Conservation (phyloP, 169 alveolate species). For the Theileria annulata region DNA sequence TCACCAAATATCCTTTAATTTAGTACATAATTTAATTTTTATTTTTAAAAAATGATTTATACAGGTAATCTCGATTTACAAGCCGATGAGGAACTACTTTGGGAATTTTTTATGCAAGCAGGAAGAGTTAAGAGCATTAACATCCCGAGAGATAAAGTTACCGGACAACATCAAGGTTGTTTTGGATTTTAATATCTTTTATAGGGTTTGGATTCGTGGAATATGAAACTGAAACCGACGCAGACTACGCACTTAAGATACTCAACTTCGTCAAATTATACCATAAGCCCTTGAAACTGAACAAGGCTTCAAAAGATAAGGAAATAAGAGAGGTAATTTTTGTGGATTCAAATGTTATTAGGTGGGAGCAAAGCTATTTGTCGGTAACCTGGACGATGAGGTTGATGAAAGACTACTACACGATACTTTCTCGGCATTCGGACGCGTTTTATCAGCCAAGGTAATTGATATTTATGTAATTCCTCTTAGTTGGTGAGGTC, state of each 20-base stretch:
- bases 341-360: neutral
- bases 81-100: conserved; percentile 94
- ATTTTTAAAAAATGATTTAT: conserved; percentile 22
- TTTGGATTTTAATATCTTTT: neutral
- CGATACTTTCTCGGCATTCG: conserved; percentile 96
- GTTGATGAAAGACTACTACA: conserved; percentile 95
- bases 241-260: conserved; percentile 96
- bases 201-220: conserved; percentile 98
- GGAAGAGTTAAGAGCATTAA: conserved; percentile 96
- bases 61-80: conserved; percentile 93
- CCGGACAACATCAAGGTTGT: conserved; percentile 75
- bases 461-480: conserved; percentile 23
- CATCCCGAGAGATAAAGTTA: conserved; percentile 94
- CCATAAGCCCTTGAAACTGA: conserved; percentile 95
- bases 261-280: conserved; percentile 96
- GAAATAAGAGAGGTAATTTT: conserved; percentile 87
- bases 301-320: conserved; percentile 97
- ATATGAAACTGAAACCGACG: conserved; percentile 94
- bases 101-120: conserved; percentile 97
- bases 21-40: neutral
- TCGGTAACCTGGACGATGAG: conserved; percentile 97
- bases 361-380: conserved; percentile 97
- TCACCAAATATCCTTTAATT: neutral
- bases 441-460: conserved; percentile 84
- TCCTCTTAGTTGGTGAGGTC: conserved; percentile 89